phyloP scores from a whole-genome alignment of 306 rosid species.

The Vigna hirtella region DNA sequence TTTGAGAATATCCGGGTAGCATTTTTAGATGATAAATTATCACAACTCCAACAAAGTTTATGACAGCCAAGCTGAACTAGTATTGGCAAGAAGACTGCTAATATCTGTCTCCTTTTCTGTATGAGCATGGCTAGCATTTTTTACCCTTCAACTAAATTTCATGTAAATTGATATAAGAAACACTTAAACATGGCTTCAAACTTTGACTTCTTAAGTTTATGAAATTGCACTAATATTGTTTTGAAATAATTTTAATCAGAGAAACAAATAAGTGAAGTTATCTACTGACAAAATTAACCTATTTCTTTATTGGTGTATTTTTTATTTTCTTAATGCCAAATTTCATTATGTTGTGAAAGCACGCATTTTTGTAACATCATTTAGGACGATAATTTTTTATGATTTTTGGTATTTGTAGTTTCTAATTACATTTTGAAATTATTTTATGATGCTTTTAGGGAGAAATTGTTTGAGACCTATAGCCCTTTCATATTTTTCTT shows the following conservation, averaged over 20 bases:
- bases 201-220: background rate
- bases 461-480: constrained; percentile 17
- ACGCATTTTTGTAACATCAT: background rate
- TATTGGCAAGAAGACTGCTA: constrained; percentile 24
- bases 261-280: constrained; percentile 9
- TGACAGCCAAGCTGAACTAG: constrained; percentile 18
- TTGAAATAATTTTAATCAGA: constrained; percentile 9
- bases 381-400: background rate
- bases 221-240: constrained; percentile 17
- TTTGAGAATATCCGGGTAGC: background rate
- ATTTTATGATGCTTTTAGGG: constrained; percentile 19
- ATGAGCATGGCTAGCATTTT: constrained; percentile 22
- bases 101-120: constrained; percentile 22
- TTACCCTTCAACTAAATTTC: constrained; percentile 25
- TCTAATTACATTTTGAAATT: constrained; percentile 27
- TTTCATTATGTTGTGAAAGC: constrained; percentile 15
- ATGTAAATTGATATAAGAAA: constrained; percentile 18
- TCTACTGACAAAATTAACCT: background rate
- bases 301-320: constrained; percentile 4
- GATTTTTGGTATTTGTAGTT: background rate
- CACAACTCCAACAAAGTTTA: background rate
- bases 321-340: background rate
- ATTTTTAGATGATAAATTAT: constrained; percentile 11
- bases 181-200: constrained; percentile 15
- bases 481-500: constrained; percentile 22